These are phyloP conservation scores for Colletotrichum viniferum DNA, from an alignment of 2,329 filamentous ascomycete genomes.

Conservation along the genomic window DNA sequence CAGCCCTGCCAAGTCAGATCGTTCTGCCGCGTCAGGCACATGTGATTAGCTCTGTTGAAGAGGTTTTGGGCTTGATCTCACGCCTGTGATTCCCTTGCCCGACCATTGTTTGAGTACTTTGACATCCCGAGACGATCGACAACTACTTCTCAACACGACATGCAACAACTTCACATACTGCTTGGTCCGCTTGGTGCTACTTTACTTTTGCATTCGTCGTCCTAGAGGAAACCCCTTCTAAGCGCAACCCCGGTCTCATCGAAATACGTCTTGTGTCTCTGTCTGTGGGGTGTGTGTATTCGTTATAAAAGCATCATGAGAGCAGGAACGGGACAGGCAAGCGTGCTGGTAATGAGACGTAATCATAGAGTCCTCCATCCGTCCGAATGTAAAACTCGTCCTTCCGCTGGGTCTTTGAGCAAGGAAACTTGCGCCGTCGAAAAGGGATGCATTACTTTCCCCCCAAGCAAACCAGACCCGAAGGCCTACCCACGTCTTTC, in stretches of 20 bases:
- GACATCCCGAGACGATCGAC: neutral
- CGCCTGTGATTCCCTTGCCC: neutral
- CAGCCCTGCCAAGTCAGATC: neutral
- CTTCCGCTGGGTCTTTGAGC: neutral
- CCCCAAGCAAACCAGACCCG: slow-evolving; percentile 1
- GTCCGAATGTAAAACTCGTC: neutral
- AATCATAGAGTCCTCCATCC: neutral
- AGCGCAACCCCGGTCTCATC: slow-evolving; percentile 9
- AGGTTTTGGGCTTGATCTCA: neutral
- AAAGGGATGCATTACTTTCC: neutral
- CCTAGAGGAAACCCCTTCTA: slow-evolving; percentile 12
- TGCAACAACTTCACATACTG: neutral
- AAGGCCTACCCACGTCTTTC: neutral
- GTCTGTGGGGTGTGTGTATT: slow-evolving; percentile 13
- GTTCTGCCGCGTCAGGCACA: neutral
- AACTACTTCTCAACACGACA: neutral
- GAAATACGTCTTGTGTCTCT: slow-evolving; percentile 3
- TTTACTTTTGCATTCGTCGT: slow-evolving; percentile 12
- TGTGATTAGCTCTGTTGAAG: neutral
- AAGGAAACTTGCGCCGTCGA: neutral
- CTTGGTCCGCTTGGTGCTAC: neutral
- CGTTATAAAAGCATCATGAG: slow-evolving; percentile 16
- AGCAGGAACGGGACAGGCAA: slow-evolving; percentile 10
- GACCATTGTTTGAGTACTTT: neutral
- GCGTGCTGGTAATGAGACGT: slow-evolving; percentile 5